Evolutionary conservation across 169 alveolate species (phyloP).

Genomic region (Cryptosporidium felis): DNA sequence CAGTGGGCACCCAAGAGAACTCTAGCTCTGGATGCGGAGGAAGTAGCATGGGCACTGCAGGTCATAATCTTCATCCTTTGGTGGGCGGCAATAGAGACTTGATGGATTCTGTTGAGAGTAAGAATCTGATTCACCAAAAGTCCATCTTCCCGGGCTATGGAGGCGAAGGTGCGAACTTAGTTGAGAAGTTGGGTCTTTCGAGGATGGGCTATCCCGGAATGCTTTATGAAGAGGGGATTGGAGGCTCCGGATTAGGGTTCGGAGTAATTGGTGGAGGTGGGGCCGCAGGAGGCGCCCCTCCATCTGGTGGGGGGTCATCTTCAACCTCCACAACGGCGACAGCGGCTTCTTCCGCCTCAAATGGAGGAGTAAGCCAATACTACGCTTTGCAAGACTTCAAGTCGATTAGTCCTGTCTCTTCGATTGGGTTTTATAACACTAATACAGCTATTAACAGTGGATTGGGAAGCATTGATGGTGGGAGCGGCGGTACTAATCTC

Average conservation of each 20-base stretch:
- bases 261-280: neutral
- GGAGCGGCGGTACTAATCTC: neutral
- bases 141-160: constrained; percentile 7
- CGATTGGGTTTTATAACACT: constrained; percentile 6
- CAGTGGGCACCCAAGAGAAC: no score
- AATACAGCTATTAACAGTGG: neutral
- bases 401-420: neutral
- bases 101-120: constrained; percentile 11
- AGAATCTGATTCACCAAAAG: neutral
- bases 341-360: neutral
- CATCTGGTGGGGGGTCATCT: neutral
- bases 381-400: constrained; percentile 21
- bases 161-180: neutral
- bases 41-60: no score
- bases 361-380: neutral
- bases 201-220: neutral
- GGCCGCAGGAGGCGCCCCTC: no score
- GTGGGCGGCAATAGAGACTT: neutral
- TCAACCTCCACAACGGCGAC: neutral
- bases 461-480: neutral
- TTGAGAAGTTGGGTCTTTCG: constrained; percentile 20
- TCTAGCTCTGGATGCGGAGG: no score
- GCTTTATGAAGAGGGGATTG: neutral
- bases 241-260: neutral
- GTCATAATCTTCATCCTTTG: constrained; percentile 44